Evolutionary conservation across 768 basidiomycete genomes (phyloP).

Genomic region (Lentinula edodes): DNA sequence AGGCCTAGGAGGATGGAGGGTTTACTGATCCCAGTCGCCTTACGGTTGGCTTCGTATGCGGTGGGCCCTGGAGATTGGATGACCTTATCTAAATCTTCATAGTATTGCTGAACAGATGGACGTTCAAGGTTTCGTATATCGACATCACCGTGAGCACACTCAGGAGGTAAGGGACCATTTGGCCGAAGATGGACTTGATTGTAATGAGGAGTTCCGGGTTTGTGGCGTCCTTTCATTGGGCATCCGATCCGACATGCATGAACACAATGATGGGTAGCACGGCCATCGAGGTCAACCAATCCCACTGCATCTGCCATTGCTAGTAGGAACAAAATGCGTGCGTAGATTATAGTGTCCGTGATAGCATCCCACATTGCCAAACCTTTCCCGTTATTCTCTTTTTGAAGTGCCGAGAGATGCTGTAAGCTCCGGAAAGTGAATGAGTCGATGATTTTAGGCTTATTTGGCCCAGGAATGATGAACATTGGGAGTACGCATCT

Average conservation of each 20-base stretch:
- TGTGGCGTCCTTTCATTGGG: conserved; percentile 17
- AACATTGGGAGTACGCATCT: no score
- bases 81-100: conserved; percentile 16
- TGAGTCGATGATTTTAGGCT: no score
- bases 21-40: conserved; percentile 28
- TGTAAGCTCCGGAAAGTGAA: conserved; percentile 23
- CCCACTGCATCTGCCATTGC: conserved; percentile 13
- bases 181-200: conserved; percentile 6
- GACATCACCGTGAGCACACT: not conserved
- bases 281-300: conserved; percentile 17
- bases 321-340: conserved; percentile 6
- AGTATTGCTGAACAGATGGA: not conserved
- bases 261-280: conserved; percentile 22
- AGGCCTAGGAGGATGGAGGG: conserved; percentile 32
- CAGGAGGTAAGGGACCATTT: not conserved
- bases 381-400: conserved; percentile 17
- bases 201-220: conserved; percentile 10
- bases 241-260: conserved; percentile 25
- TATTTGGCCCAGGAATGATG: no score
- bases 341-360: not conserved
- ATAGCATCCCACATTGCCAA: conserved; percentile 22
- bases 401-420: conserved; percentile 22
- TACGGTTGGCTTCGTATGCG: conserved; percentile 20
- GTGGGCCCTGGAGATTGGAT: conserved; percentile 14
- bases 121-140: not conserved